Conservation (phyloP, 176 grass and related monocot species). For the Musa acuminata region DNA sequence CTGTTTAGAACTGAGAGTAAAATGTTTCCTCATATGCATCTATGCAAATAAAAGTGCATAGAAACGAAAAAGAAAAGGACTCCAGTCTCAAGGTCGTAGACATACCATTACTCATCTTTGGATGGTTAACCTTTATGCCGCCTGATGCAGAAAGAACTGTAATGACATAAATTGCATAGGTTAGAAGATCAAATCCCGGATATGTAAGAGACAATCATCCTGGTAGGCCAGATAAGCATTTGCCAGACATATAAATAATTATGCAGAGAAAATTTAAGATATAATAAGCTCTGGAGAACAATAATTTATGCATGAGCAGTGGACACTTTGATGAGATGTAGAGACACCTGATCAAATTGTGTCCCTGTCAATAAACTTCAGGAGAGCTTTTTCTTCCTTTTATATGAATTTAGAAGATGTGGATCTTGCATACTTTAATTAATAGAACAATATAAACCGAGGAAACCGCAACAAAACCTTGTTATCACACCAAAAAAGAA, state of each 20-base stretch:
- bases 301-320: no score
- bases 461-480: background rate
- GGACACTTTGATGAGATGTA: no score
- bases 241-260: background rate
- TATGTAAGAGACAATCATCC: background rate
- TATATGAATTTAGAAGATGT: no score
- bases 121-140: constrained; percentile 68
- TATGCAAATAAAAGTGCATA: background rate
- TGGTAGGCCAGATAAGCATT: background rate
- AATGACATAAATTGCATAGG: constrained; percentile 12
- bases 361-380: no score
- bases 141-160: constrained; percentile 95
- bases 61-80: background rate
- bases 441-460: background rate
- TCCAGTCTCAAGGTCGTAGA: background rate
- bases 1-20: background rate
- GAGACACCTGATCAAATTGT: no score
- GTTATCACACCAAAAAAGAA: background rate
- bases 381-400: no score
- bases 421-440: background rate
- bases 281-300: no score
- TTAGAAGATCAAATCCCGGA: background rate
- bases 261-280: background rate
- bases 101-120: constrained; percentile 59
- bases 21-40: background rate